Conservation (phyloP, 768 basidiomycete species). For the Brasilioporus rufonigricans region DNA sequence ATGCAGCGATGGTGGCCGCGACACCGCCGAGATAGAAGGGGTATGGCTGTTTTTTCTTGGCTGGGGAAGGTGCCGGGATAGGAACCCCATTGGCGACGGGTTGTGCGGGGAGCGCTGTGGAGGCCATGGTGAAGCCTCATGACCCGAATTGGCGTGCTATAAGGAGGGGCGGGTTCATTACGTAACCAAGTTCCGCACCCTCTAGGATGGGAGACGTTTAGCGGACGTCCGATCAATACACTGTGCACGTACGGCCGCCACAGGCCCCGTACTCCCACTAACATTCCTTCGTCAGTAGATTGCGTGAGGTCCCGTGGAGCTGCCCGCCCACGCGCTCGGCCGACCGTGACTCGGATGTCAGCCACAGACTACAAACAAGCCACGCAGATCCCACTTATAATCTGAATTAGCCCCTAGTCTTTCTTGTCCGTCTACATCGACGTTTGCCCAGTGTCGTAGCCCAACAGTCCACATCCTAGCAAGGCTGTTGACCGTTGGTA, state of each 20-base stretch:
- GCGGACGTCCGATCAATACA: neutral
- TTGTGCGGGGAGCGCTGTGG: conserved; percentile 7
- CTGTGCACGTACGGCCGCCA: neutral
- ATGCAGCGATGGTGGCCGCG: conserved; percentile 86
- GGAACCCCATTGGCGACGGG: conserved; percentile 9
- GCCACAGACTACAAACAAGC: neutral
- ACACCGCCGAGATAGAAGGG: conserved; percentile 88
- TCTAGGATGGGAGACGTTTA: neutral
- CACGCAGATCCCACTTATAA: neutral
- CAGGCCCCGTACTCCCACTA: neutral
- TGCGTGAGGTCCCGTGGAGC: neutral
- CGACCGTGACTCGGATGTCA: no score
- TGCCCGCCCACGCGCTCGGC: neutral
- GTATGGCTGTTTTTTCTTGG: conserved; percentile 64
- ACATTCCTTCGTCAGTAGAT: neutral
- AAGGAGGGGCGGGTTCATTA: conserved; percentile 8
- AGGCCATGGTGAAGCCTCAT: conserved; percentile 13
- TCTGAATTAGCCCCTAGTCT: neutral
- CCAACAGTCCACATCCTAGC: conserved; percentile 15
- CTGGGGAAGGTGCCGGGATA: conserved; percentile 2
- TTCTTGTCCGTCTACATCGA: neutral
- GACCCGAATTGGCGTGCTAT: conserved; percentile 5
- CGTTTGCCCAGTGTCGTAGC: neutral
- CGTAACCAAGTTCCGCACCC: conserved; percentile 7
- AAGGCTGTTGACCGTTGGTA: conserved; percentile 3